Evolutionary conservation across 1,139 yeast genomes (phyloP).

Genomic region (Hansenula sp.): DNA sequence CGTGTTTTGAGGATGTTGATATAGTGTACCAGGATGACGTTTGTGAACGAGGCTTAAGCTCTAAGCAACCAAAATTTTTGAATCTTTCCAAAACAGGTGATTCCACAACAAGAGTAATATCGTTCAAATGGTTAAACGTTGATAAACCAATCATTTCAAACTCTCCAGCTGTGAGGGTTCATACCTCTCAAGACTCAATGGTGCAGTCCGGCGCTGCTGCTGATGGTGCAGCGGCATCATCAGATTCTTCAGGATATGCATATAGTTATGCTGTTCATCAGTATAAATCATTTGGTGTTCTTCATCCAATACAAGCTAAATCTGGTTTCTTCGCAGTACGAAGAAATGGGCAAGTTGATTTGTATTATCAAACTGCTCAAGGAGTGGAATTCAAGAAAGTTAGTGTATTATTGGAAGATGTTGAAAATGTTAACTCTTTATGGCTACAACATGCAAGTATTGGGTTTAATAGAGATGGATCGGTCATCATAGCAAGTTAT

Average conservation of each 20-base stretch:
- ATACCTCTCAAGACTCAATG: conserved; percentile 12
- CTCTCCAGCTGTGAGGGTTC: conserved; percentile 43
- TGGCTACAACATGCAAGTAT: conserved; percentile 46
- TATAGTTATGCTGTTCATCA: conserved; percentile 58
- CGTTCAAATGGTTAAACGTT: conserved; percentile 66
- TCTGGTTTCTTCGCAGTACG: conserved; percentile 72
- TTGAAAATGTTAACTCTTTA: conserved; percentile 8
- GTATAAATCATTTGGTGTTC: conserved; percentile 54
- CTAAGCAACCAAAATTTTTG: conserved; percentile 8
- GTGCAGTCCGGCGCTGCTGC: conserved; percentile 11
- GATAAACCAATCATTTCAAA: conserved; percentile 59
- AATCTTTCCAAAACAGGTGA: conserved; percentile 11
- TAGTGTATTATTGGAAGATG: conserved; percentile 25
- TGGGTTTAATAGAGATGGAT: conserved; percentile 53
- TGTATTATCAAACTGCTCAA: conserved; percentile 57
- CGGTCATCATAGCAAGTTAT: conserved; percentile 45
- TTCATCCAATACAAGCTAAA: conserved; percentile 66
- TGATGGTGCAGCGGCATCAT: conserved; percentile 27
- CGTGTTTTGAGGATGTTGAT: conserved; percentile 26
- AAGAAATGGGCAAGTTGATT: conserved; percentile 54
- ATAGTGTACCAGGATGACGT: conserved; percentile 32
- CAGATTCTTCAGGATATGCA: conserved; percentile 16
- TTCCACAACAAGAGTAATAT: conserved; percentile 32
- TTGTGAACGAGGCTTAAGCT: conserved; percentile 20
- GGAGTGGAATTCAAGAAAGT: conserved; percentile 51